Conservation (phyloP, 306 rosid species). For the Fragaria iinumae region DNA sequence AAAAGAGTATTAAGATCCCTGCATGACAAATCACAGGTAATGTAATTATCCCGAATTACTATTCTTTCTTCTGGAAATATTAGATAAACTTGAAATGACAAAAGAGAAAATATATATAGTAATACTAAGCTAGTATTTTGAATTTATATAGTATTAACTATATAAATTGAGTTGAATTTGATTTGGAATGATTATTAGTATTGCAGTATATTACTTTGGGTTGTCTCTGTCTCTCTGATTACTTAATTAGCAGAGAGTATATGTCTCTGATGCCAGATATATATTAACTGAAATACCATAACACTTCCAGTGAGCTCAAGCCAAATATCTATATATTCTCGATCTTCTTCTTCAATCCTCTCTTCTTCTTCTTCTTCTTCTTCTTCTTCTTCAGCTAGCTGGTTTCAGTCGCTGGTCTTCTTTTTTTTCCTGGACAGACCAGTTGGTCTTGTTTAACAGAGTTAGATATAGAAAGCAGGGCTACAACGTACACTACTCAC, state of each 20-base stretch:
- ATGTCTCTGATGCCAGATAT: background rate
- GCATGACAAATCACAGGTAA: too few relatives aligned
- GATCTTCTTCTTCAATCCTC: background rate
- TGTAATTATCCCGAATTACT: too few relatives aligned
- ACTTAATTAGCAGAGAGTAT: too few relatives aligned
- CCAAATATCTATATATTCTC: background rate
- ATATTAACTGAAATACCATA: background rate
- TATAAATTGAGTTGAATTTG: too few relatives aligned
- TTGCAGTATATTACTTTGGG: too few relatives aligned
- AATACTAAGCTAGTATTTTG: too few relatives aligned
- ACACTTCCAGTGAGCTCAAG: background rate
- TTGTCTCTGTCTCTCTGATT: background rate
- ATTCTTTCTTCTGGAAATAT: background rate
- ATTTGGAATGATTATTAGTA: background rate
- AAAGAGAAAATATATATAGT: background rate
- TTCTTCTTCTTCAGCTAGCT: background rate
- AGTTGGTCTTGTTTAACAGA: conserved; percentile 9
- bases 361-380: background rate
- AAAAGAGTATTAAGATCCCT: background rate
- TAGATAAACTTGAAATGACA: background rate
- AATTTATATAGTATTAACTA: too few relatives aligned
- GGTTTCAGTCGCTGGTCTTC: background rate
- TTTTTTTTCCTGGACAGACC: background rate
- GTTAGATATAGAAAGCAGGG: conserved; percentile 60
- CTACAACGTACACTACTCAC: conserved; percentile 27